Evolutionary conservation across 2,329 filamentous ascomycete genomes (phyloP), one percentile per base, ranked within the genome.

Genomic region (Aspergillus pseudoglaucus): DNA sequence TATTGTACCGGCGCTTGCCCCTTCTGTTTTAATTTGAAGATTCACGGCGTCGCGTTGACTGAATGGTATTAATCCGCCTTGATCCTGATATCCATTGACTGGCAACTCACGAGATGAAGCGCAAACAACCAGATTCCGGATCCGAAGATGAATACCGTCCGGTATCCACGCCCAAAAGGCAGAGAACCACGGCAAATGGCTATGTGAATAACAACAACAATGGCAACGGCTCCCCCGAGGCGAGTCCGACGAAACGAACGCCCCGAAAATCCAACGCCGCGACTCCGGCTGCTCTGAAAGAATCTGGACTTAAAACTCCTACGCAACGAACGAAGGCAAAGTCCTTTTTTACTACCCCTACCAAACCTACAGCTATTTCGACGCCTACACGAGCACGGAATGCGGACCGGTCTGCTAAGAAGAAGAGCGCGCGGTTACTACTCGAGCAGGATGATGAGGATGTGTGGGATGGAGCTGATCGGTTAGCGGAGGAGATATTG

Each of bases 321-420:
- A 66, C 64, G 3, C 65, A 67, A 10, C 67, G 62, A 48, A 56
- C 60, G 8, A 68, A 62, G 48, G 61, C 64, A 4, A 67, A 64
- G 23, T 58, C 63, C 3, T 46, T 72, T 17, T 72, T 73, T 47
- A 61, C 67, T 9, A 74, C 71, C 1, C 69, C 71, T 25, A 68
- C 62, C 15, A 71, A 69, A 48, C 46, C 53, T 5, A 57, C 57
- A 3, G 47, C 40, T 8, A 53, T 53, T 32, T 55, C 55, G 15
- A 88, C 85, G 1, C 85, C 87, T 0, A 79, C 80, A 33, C 78
- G 82, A 55, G 75, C 79, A 38, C 81, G 78, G 53, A 86, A 88
- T 54, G 86, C 86, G 17, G 89, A 96, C 68, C 83, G 87, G 43
- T 96, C 90, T 4, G 91, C 90, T 2, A 82, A 87, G 59, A 84